Percentiles rank a stretch among this genome's conserved stretches.
Conservation (phyloP, 2,329 filamentous ascomycete genomes). For the Aspergillus sp. region DNA sequence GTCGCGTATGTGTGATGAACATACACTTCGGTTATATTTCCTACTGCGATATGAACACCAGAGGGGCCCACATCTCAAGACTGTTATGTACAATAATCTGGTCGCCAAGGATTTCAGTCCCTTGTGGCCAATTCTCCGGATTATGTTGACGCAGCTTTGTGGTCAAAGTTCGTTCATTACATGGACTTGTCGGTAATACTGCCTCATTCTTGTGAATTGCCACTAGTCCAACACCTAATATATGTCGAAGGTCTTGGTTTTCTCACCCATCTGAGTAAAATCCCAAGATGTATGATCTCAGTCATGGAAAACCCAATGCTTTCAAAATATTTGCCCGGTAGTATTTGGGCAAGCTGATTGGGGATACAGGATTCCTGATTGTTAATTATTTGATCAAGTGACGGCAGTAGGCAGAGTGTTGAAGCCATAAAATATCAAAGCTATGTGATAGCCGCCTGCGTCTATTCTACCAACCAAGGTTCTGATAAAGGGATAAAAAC, state of each 20-base stretch:
- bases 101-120: slow-evolving; percentile 2
- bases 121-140: background rate
- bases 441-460: no score
- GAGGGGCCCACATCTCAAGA: slow-evolving; percentile 8
- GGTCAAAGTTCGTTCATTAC: no score
- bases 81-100: slow-evolving; percentile 11
- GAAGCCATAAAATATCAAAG: no score
- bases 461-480: no score
- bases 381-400: no score
- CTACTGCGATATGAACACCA: background rate
- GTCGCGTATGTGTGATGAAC: slow-evolving; percentile 3
- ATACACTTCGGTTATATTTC: slow-evolving; percentile 2
- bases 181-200: no score
- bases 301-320: background rate
- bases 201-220: no score
- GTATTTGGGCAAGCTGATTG: slow-evolving; percentile 6
- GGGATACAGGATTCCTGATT: background rate
- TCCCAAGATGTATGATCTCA: slow-evolving; percentile 10
- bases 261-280: slow-evolving; percentile 10
- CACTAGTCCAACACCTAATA: background rate
- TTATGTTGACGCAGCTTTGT: no score
- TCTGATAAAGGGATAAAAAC: no score
- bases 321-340: slow-evolving; percentile 9
- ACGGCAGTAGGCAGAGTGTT: no score
- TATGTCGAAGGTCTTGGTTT: slow-evolving; percentile 6